These are phyloP conservation scores for Zygoascus meyerae DNA, from an alignment of 1,139 yeast species.

Conservation along the genomic window DNA sequence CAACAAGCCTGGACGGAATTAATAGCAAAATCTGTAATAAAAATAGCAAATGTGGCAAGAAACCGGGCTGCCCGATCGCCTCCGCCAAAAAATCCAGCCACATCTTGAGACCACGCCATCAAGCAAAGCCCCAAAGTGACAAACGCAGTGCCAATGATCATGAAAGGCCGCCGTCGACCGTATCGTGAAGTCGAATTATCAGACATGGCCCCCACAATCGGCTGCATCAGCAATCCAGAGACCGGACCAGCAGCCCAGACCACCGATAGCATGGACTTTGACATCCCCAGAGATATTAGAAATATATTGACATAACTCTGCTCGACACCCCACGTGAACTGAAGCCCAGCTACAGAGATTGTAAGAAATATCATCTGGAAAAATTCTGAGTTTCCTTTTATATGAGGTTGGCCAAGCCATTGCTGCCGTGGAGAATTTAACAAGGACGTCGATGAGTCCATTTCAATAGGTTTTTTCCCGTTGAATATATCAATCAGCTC, in stretches of 20 bases:
- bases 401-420: constrained; percentile 32
- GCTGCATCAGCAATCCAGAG: constrained; percentile 56
- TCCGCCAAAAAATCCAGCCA: constrained; percentile 23
- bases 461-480: too few species aligned
- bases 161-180: constrained; percentile 53
- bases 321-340: constrained; percentile 41
- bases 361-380: constrained; percentile 33
- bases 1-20: constrained; percentile 56
- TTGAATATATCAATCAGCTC: too few species aligned
- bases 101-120: constrained; percentile 44
- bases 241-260: constrained; percentile 62
- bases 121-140: constrained; percentile 42
- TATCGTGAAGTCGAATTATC: constrained; percentile 42
- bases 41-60: constrained; percentile 47
- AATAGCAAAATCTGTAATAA: constrained; percentile 50
- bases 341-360: constrained; percentile 35
- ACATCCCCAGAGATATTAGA: constrained; percentile 47
- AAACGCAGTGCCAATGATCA: constrained; percentile 46
- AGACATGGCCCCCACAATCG: constrained; percentile 50
- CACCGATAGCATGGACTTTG: constrained; percentile 47
- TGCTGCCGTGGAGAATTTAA: constrained; percentile 9
- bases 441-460: too few species aligned
- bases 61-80: constrained; percentile 28
- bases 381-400: constrained; percentile 29
- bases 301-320: constrained; percentile 37